Percentiles rank a stretch among this genome's conserved stretches.
phyloP scores from a whole-genome alignment of 2,329 filamentous ascomycete genomes.

The Biscogniauxia marginata region DNA sequence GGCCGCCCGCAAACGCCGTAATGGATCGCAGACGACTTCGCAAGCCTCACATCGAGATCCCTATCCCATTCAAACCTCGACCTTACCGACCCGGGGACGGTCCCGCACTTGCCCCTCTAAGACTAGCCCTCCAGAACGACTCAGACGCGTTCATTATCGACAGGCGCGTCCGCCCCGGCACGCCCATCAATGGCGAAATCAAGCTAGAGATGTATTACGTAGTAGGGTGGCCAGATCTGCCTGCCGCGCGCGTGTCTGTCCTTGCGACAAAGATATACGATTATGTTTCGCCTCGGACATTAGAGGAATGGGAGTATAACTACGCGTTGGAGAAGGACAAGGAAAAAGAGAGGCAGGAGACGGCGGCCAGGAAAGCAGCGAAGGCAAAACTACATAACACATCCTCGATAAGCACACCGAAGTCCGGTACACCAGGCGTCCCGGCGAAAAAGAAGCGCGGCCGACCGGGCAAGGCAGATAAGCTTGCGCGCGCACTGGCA shows the following conservation, averaged over 20 bases:
- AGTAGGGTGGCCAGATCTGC: slow-evolving; percentile 54
- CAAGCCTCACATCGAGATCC: slow-evolving; percentile 30
- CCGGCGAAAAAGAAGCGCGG: slow-evolving; percentile 22
- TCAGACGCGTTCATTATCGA: slow-evolving; percentile 57
- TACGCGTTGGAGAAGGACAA: slow-evolving; percentile 44
- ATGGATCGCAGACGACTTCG: slow-evolving; percentile 16
- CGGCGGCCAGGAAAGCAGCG: slow-evolving; percentile 16
- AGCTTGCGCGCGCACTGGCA: slow-evolving; percentile 22
- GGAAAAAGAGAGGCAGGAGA: slow-evolving; percentile 28
- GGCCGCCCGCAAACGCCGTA: not conserved
- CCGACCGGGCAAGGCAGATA: slow-evolving; percentile 29
- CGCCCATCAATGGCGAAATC: slow-evolving; percentile 28
- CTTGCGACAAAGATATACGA: slow-evolving; percentile 49
- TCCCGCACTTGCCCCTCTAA: slow-evolving; percentile 46
- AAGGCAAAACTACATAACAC: slow-evolving; percentile 6
- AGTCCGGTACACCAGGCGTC: slow-evolving; percentile 1
- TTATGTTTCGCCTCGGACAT: slow-evolving; percentile 55
- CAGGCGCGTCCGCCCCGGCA: slow-evolving; percentile 45
- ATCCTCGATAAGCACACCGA: slow-evolving; percentile 5
- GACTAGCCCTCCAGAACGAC: slow-evolving; percentile 48
- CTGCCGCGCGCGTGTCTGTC: slow-evolving; percentile 47
- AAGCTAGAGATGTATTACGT: slow-evolving; percentile 50
- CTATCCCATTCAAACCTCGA: slow-evolving; percentile 30
- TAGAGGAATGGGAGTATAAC: slow-evolving; percentile 57
- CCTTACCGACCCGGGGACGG: slow-evolving; percentile 47